Conservation (phyloP, 352 stramenopile species). For the Phytophthora boehmeriae region DNA sequence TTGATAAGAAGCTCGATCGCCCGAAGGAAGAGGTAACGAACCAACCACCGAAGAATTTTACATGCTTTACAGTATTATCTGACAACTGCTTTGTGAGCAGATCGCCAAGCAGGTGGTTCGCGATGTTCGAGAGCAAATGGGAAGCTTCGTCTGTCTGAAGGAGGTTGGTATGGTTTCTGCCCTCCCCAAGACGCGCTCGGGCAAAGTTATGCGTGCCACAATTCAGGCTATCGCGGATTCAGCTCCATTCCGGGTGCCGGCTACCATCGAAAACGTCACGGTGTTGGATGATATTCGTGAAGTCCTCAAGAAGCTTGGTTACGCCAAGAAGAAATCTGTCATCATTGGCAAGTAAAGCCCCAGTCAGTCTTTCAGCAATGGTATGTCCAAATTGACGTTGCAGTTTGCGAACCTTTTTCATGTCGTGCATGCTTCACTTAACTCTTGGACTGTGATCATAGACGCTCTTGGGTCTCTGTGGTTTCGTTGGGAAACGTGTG, state of each 20-base stretch:
- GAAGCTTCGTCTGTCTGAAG: constrained; percentile 60
- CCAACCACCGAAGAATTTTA: background rate
- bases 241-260: constrained; percentile 42
- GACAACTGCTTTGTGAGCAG: constrained; percentile 17
- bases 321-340: constrained; percentile 43
- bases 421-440: background rate
- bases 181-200: constrained; percentile 57
- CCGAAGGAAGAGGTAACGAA: constrained; percentile 37
- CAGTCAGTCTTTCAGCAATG: background rate
- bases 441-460: constrained; percentile 28
- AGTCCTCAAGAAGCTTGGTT: constrained; percentile 47
- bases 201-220: constrained; percentile 60
- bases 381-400: background rate
- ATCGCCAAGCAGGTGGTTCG: constrained; percentile 45
- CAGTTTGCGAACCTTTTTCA: too few species aligned
- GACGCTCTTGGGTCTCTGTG: constrained; percentile 29
- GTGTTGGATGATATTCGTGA: constrained; percentile 45
- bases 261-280: constrained; percentile 57
- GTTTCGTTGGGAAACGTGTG: constrained; percentile 1
- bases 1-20: constrained; percentile 46
- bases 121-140: constrained; percentile 52
- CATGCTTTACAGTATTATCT: constrained; percentile 7
- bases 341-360: constrained; percentile 33
- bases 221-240: constrained; percentile 59
- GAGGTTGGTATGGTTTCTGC: constrained; percentile 46